Percentiles rank a stretch among this genome's conserved stretches.
These are phyloP conservation scores for Hyphodiscus hymeniophilus DNA, from an alignment of 495 filamentous ascomycete genomes.

Conservation along the genomic window DNA sequence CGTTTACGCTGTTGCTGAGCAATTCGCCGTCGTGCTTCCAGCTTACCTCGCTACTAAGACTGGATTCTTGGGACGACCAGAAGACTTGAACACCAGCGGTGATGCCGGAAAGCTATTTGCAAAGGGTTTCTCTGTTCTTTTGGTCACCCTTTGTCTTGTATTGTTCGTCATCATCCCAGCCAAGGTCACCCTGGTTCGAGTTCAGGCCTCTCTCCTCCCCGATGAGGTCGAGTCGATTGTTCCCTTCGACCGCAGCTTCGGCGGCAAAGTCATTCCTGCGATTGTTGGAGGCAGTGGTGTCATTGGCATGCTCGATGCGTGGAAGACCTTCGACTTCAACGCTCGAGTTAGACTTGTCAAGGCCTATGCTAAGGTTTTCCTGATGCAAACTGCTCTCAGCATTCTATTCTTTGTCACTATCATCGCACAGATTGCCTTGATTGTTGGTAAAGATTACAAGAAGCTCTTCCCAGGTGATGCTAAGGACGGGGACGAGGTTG, in stretches of 20 bases:
- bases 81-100: background rate
- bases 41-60: conserved; percentile 1
- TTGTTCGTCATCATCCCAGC: conserved; percentile 53
- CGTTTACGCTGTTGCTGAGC: conserved; percentile 15
- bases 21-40: conserved; percentile 14
- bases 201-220: conserved; percentile 63
- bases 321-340: conserved; percentile 56
- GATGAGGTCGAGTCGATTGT: conserved; percentile 65
- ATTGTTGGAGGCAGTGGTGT: conserved; percentile 52
- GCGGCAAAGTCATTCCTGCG: conserved; percentile 45
- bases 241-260: conserved; percentile 67
- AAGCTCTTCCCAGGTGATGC: conserved; percentile 5
- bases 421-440: conserved; percentile 27
- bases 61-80: background rate
- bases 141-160: conserved; percentile 8
- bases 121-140: conserved; percentile 6
- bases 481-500: background rate
- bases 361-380: conserved; percentile 49
- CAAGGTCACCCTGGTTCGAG: conserved; percentile 52
- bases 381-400: conserved; percentile 38
- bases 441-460: conserved; percentile 25
- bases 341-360: conserved; percentile 50
- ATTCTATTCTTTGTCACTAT: conserved; percentile 33
- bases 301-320: conserved; percentile 56
- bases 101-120: conserved; percentile 1